Evolutionary conservation across 2,329 filamentous ascomycete species (phyloP), one percentile per base, ranked within the genome.

Genomic region (Coniochaeta hoffmannii): DNA sequence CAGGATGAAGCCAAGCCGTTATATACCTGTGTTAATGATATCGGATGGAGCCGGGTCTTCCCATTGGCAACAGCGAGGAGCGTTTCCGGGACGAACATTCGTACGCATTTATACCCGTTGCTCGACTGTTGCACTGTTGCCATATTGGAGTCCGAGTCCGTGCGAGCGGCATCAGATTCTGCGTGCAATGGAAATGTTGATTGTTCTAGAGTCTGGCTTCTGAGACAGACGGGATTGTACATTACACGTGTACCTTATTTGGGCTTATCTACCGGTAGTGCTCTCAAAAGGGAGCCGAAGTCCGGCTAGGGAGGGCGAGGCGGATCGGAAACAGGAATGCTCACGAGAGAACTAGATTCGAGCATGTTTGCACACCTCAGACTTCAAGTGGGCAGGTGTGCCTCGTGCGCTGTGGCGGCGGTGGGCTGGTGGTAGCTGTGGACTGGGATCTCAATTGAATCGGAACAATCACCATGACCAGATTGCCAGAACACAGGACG

Each of bases 391-490:
- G n/a, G n/a, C n/a, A n/a, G n/a, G n/a, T n/a, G n/a, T 32, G 7
- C 30, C 30, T 12, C 30, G 12, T 32, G 7, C 30, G 30, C 30
- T 32, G 30, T 32, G 30, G 30, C 7, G 30, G 17, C 7, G 9
- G 22, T 46, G 41, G 41, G 14, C 22, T 19, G 2, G 19, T 24
- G 41, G 24, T 11, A 46, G 41, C 22, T 46, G 41, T 9, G 12
- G 49, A 51, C 49, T 19, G n/a, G 49, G 26, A 51, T 51, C 49
- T 51, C 32, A 51, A 51, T 51, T 51, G 49, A 51, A 19, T 32
- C 17, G 3, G 7, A 15, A n/a, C n/a, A n/a, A n/a, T n/a, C n/a
- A n/a, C n/a, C n/a, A n/a, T n/a, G n/a, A n/a, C n/a, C n/a, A n/a
- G n/a, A n/a, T n/a, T n/a, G 24, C 24, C 44, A 19, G 36, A 22